Evolutionary conservation across 2,329 filamentous ascomycete species (phyloP), one percentile per base, ranked within the genome.

Genomic region (Pseudophaeomoniella oleicola): DNA sequence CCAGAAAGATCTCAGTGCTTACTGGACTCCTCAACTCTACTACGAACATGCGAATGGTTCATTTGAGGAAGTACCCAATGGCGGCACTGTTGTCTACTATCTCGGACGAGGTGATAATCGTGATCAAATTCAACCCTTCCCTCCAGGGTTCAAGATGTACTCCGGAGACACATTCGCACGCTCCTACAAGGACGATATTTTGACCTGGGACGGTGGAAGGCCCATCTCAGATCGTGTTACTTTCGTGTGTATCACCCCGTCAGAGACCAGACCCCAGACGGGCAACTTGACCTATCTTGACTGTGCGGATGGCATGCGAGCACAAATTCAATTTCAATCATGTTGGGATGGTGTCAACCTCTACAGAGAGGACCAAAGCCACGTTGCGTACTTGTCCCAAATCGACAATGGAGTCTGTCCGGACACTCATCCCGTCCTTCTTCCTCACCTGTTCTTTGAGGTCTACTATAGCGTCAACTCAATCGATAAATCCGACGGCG

Each of bases 181-280:
- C 11, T 38, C 42, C 9, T 48, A 37, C 31, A 39, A 48, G 19
- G 22, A 32, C 4, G 37, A 17, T 10, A 42, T 41, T 12, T 14
- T 42, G 35, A 45, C 44, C 13, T 44, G 39, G 22, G 38, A 40
- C 22, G 34, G 10, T 12, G 38, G 36, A 59, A 59, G 76, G 38
- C 72, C 78, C 0, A 69, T 85, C 43, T 77, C 78, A 2, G 73
- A 74, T 46, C 64, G 72, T 32, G 69, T 72, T 19, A 84, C 88
- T 4, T 94, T 93, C 71, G 94, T 94, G 67, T 96, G 90, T 60
- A 62, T 96, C 41, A 78, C 94, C 71, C 94, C 94, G 54, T 38
- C 31, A 14, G 50, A 49, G 18, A 64, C 59, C 15, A 49, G 49
- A 12, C 65, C 81, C 2, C 85, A 94, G 56, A 69, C 71, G 47